Evolutionary conservation across 179 eudicot species (phyloP), one percentile per base, ranked within the genome.

Genomic region (Corrigiola litoralis): DNA sequence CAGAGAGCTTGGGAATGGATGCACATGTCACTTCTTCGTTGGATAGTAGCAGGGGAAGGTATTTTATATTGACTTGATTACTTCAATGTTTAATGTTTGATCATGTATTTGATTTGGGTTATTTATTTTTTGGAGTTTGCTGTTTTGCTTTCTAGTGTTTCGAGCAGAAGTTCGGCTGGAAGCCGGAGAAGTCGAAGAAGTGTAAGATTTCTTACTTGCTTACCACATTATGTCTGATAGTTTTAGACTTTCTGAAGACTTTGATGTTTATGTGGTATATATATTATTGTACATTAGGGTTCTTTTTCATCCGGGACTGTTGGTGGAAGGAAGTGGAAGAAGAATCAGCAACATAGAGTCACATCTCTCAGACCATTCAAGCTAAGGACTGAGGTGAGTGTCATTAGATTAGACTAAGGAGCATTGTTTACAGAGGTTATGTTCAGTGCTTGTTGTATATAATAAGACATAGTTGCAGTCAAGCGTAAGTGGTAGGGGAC

Each of bases 321-420:
- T 41, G 85, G 82, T 56, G 84, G 84, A 71, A 81, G 83, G 75
- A 78, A 76, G 51, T 72, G 91, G 88, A 88, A 74, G 82, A 77
- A 76, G 72, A 80, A 72, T 78, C 87, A 88, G 67, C 75, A 44
- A 72, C 75, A 40, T 14, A 88, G 66, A 70, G 86, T 77, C 66
- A 94, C 99, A 24, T 73, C 83, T 31, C 86, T 52, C 27, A 83
- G 75, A 68, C 99, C 97, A 9, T 94, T 90, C 73, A 83, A 77
- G 63, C 96, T 94, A 27, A 81, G 81, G 80, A 90, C 97, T 17
- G 99, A 94, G 95, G 99, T 94, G 72, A 46, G 58, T 21, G 36
- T 52, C 28, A 20, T 36, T 32, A 36, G 7, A 27, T 68, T 18
- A 13, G 3, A n/a, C 4, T 17, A 4, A 41, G 59, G 23, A 32